Evolutionary conservation across 441 rosid genomes (phyloP), one percentile per base, ranked within the genome.

Genomic region (Corymbia citriodora): DNA sequence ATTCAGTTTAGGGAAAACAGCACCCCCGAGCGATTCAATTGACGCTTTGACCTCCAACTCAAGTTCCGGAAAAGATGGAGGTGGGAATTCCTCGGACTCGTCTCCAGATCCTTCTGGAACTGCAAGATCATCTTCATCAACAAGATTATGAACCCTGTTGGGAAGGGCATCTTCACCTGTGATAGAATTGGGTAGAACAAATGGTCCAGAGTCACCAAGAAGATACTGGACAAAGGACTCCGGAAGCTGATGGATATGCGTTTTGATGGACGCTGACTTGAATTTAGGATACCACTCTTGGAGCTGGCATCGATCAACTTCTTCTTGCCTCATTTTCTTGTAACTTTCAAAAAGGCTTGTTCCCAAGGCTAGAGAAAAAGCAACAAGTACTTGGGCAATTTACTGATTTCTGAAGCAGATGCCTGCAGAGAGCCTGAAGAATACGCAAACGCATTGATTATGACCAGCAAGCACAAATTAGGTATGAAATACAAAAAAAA

Each of bases 281-380:
- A 97, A 96, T 88, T 94, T 97, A 2, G 98, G 98, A 85, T 96
- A 97, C 98, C 98, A 96, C 85, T 95, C 96, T 86, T 96, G 97
- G 92, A 96, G 95, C 92, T 97, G 99, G 91, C 98, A 97, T 23
- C 93, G 92, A 57, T 95, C 94, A 14, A 96, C 94, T 91, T 96
- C 99, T 89, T 91, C 97, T 91, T 92, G 94, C 93, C 94, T 96
- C 99, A 96, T 96, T 52, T 70, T n/a, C 45, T 45, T 45, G 85
- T 23, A 45, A 36, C 52, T 79, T 48, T 45, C 18, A 79, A 79
- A 79, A 45, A 79, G 1, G n/a, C 85, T 79, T 0, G 18, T 79
- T 45, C 85, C 85, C 27, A 79, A 45, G 52, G 52, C 85, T 12
- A 6, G 53, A 45, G 52, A 21, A 79, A 79, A 23, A 7, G 85